A percentile compares a stretch with the other conserved stretches of the same genome.
These are phyloP conservation scores for Mangifera indica DNA, from an alignment of 345 rosid species.

Conservation along the genomic window DNA sequence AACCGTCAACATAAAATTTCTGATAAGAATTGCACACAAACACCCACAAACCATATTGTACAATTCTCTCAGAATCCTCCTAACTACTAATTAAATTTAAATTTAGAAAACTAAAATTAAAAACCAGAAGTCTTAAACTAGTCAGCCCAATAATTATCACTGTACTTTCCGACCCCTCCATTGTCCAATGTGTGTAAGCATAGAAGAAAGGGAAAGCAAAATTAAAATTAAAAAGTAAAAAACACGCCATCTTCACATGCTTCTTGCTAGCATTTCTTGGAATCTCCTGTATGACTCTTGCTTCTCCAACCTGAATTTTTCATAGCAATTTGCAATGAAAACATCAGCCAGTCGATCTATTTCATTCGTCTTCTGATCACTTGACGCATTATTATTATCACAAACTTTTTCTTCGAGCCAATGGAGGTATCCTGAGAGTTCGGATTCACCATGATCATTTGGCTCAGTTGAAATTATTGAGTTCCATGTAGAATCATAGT, in stretches of 20 bases:
- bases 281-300: constrained; percentile 92
- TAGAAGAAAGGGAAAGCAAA: constrained; percentile 30
- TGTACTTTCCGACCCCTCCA: constrained; percentile 21
- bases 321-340: constrained; percentile 83
- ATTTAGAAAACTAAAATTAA: not conserved
- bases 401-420: constrained; percentile 60
- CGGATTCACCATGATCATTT: constrained; percentile 22
- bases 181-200: constrained; percentile 18
- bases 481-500: constrained; percentile 55
- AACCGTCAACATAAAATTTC: not conserved
- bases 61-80: constrained; percentile 15
- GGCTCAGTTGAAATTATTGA: constrained; percentile 33
- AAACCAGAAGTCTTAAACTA: not conserved
- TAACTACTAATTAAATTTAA: not conserved
- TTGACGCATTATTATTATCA: not conserved
- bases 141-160: not conserved
- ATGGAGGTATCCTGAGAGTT: constrained; percentile 59
- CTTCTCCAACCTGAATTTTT: constrained; percentile 89
- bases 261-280: constrained; percentile 75
- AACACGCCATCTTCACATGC: constrained; percentile 36
- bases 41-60: constrained; percentile 19
- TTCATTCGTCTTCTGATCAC: constrained; percentile 41
- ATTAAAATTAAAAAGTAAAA: not conserved
- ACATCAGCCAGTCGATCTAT: constrained; percentile 77
- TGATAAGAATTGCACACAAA: constrained; percentile 30